phyloP scores from a whole-genome alignment of 129 eudicot genomes.

The Artemisia argyi region DNA sequence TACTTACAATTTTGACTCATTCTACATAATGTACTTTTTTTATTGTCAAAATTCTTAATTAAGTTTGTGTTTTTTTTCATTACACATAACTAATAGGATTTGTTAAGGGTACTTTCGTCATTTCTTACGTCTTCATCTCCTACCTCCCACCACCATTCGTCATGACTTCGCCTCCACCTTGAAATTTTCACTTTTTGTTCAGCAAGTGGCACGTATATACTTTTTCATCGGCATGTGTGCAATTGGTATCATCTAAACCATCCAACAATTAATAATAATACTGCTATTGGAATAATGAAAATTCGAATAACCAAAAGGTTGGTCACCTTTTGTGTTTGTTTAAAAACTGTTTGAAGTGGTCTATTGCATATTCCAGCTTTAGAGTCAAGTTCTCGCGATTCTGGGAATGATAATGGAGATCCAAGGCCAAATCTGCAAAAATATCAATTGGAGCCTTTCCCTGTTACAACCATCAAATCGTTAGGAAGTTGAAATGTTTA shows the following conservation, averaged over 20 bases:
- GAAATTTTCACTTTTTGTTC: constrained; percentile 67
- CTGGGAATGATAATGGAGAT: constrained; percentile 38
- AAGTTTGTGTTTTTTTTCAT: too few relatives aligned
- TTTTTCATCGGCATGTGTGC: constrained; percentile 69
- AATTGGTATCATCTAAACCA: constrained; percentile 67
- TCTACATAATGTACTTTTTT: too few relatives aligned
- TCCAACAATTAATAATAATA: constrained; percentile 15
- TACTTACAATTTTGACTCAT: too few relatives aligned
- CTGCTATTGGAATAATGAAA: neutral
- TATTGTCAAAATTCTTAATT: too few relatives aligned
- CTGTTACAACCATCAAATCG: constrained; percentile 27
- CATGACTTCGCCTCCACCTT: constrained; percentile 87
- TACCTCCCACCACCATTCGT: too few relatives aligned
- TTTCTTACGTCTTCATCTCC: too few relatives aligned
- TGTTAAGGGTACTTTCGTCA: too few relatives aligned
- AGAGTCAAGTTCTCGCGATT: constrained; percentile 31
- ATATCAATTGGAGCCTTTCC: constrained; percentile 37
- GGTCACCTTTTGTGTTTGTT: constrained; percentile 39
- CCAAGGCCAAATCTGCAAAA: constrained; percentile 37
- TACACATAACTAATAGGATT: too few relatives aligned
- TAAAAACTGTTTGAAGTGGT: constrained; percentile 32
- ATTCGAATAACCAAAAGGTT: neutral
- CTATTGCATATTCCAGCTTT: constrained; percentile 37
- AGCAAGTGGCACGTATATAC: constrained; percentile 41
- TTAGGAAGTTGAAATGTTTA: constrained; percentile 6